phyloP scores from a whole-genome alignment of 2,329 filamentous ascomycete species.

The Fonsecaea pugnacius region DNA sequence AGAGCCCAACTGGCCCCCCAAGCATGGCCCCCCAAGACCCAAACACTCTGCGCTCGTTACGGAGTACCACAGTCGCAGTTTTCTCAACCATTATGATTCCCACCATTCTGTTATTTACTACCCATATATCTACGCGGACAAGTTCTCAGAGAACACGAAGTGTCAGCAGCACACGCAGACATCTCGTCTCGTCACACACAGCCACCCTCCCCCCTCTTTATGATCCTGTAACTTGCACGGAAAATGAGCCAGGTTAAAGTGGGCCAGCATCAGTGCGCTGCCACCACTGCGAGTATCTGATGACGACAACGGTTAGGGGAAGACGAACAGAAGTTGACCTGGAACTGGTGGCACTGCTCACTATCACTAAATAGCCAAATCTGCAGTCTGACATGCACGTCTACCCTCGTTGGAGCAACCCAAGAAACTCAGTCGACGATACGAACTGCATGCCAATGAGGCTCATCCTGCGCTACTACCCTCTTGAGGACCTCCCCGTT shows the following conservation, averaged over 20 bases:
- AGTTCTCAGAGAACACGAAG: not conserved
- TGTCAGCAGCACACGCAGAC: not conserved
- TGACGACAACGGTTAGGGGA: not conserved
- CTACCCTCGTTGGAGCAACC: not conserved
- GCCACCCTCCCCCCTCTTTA: not conserved
- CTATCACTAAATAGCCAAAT: not conserved
- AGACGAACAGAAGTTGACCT: not conserved
- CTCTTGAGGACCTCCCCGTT: not conserved
- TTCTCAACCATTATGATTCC: not conserved
- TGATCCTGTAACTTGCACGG: not conserved
- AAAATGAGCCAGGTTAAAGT: not conserved
- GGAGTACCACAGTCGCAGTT: not conserved
- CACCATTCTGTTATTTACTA: not conserved
- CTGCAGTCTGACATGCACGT: constrained; percentile 7
- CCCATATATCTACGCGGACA: not conserved
- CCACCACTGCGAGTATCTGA: not conserved
- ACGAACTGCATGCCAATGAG: constrained; percentile 7
- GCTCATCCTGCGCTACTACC: not conserved
- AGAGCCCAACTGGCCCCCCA: not conserved
- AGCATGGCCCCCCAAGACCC: not conserved
- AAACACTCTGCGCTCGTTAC: too few species aligned
- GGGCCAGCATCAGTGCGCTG: not conserved
- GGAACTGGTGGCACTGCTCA: not conserved
- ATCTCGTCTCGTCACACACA: not conserved
- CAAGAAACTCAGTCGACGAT: not conserved